Base-by-base conservation (phyloP, 345 rosid genomes). In the Adansonia digitata region DNA sequence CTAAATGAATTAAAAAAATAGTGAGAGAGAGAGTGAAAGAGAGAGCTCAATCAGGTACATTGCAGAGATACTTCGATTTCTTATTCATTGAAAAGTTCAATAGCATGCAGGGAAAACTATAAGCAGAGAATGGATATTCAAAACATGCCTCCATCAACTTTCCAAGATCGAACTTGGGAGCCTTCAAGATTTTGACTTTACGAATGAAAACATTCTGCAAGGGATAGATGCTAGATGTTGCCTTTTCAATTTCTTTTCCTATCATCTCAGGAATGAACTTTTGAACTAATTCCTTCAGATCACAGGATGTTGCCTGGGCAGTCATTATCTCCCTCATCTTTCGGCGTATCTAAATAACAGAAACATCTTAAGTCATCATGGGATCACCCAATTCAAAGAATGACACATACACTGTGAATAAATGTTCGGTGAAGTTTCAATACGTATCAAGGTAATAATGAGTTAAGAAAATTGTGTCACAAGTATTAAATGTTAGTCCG, bases 111-210 rank as follows among this genome's bases (percentile, higher is more conserved):
- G 11, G 26, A 39, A 71, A n/a, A 69, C 35, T 61, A 22, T 9
- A 52, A 22, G 9, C 29, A 67, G 12, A 59, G 5, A 75, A 27
- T 37, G 12, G 42, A 42, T 26, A 5, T 18, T 3, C 53, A 34
- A 26, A 52, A 60, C 63, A 66, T 78, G 78, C 98, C 85, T 92
- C 98, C 98, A 94, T 94, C 83, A 94, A 85, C 80, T 92, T 94
- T 75, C 98, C 98, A 12, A 94, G 95, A 80, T 94, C 98, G 51
- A 94, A 94, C 78, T 94, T 94, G 66, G 98, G 98, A 55, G 98
- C 90, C 73, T 94, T 94, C 70, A 94, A 85, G 74, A 94, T 92
- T 81, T 94, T 94, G 72, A 94, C 97, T 83, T 94, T 94, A 43
- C 98, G 85, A 72, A 94, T 90, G 83, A 81, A 92, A 35, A 94